phyloP scores from a whole-genome alignment of 2,329 filamentous ascomycete species.

The Niveomyces coronatus region DNA sequence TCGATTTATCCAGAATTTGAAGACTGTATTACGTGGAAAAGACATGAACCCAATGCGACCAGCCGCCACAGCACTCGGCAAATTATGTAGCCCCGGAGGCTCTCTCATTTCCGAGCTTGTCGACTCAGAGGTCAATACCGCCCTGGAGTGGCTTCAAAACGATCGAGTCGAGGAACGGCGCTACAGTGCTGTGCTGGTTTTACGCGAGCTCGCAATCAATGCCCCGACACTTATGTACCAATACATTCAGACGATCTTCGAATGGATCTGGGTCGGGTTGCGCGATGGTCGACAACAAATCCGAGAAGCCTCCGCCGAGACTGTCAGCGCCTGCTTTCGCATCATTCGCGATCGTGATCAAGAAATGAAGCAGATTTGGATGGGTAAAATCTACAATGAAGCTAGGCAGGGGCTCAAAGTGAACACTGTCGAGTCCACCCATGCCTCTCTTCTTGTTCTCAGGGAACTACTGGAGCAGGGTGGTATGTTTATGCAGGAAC shows the following conservation, averaged over 20 bases:
- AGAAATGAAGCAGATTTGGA: constrained; percentile 77
- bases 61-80: constrained; percentile 79
- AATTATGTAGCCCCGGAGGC: constrained; percentile 83
- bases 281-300: constrained; percentile 86
- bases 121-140: constrained; percentile 92
- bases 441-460: constrained; percentile 86
- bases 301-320: constrained; percentile 81
- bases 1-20: constrained; percentile 83
- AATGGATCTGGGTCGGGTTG: constrained; percentile 91
- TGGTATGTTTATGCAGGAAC: constrained; percentile 97
- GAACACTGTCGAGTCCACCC: constrained; percentile 76
- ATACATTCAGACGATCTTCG: constrained; percentile 90
- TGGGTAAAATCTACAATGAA: constrained; percentile 83
- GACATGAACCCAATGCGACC: constrained; percentile 86
- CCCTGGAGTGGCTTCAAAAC: constrained; percentile 92
- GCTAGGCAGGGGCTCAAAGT: constrained; percentile 68
- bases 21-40: constrained; percentile 78
- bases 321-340: constrained; percentile 88
- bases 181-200: constrained; percentile 84
- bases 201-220: constrained; percentile 83
- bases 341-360: constrained; percentile 92
- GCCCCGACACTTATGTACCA: constrained; percentile 93
- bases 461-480: constrained; percentile 90
- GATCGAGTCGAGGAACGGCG: constrained; percentile 87
- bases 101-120: constrained; percentile 92